Percentiles rank a stretch among this genome's conserved stretches.
phyloP scores from a whole-genome alignment of 352 stramenopile genomes.

The Globisporangium emineosum region DNA sequence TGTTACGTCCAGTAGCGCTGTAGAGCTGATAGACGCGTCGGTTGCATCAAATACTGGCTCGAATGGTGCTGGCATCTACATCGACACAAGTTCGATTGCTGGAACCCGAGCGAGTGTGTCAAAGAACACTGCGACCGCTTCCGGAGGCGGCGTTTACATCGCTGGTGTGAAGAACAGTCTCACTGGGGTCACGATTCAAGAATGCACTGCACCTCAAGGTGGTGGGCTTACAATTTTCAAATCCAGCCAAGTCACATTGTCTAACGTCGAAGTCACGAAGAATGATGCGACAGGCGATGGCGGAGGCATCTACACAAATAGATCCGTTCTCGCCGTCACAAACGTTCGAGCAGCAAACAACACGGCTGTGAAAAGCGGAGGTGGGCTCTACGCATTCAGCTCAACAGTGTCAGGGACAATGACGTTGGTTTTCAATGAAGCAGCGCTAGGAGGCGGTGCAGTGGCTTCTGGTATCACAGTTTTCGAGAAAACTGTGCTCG shows the following conservation, averaged over 20 bases:
- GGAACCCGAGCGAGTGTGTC: slow-evolving; percentile 9
- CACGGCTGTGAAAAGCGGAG: slow-evolving; percentile 22
- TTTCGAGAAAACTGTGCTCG: slow-evolving; percentile 20
- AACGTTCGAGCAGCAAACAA: slow-evolving; percentile 21
- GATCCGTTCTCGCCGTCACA: slow-evolving; percentile 11
- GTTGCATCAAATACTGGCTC: slow-evolving; percentile 18
- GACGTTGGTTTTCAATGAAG: slow-evolving; percentile 22
- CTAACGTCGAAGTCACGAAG: slow-evolving; percentile 12
- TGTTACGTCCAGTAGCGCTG: slow-evolving; percentile 12
- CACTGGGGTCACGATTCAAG: slow-evolving; percentile 20
- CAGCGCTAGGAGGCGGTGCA: slow-evolving; percentile 26
- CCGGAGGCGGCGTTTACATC: slow-evolving; percentile 31
- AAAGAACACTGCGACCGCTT: slow-evolving; percentile 15
- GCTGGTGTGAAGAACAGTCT: slow-evolving; percentile 24
- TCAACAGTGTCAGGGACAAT: slow-evolving; percentile 24
- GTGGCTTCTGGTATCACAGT: slow-evolving; percentile 8
- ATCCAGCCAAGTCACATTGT: slow-evolving; percentile 1
- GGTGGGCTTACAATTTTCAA: slow-evolving; percentile 22
- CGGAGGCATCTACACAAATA: slow-evolving; percentile 22
- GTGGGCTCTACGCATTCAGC: slow-evolving; percentile 25
- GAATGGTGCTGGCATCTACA: slow-evolving; percentile 30
- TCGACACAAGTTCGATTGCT: slow-evolving; percentile 25
- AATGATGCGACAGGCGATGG: slow-evolving; percentile 24
- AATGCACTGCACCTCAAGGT: slow-evolving; percentile 24
- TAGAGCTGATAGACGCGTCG: slow-evolving; percentile 13